These are phyloP conservation scores for Dactylorhiza incarnata DNA, from an alignment of 106 monocot species.

Conservation along the genomic window DNA sequence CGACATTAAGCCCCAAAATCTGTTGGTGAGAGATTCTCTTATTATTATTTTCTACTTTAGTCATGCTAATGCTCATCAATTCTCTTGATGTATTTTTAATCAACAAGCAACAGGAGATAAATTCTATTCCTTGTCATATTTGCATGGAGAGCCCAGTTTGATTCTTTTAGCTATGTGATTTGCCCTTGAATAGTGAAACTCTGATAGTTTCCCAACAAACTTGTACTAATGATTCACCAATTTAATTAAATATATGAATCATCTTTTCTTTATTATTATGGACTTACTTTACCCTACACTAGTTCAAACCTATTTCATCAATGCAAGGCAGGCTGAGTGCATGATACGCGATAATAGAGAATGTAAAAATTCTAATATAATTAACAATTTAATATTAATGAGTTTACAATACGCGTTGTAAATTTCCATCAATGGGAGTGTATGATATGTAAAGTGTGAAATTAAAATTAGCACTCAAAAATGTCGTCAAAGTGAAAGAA, in stretches of 20 bases:
- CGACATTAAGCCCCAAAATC: conserved; percentile 72
- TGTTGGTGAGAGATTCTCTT: conserved; percentile 39
- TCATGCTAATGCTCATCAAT: not conserved
- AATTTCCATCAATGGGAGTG: too few species aligned
- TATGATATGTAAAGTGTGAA: too few species aligned
- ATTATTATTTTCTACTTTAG: not conserved
- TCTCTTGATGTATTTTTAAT: not conserved
- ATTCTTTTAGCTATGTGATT: not conserved
- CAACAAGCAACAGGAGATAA: not conserved
- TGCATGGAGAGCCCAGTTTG: not conserved
- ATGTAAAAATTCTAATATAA: not conserved
- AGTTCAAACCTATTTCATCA: not conserved
- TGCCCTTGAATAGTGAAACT: not conserved
- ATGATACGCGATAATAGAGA: not conserved
- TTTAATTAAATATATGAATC: not conserved
- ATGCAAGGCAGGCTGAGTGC: not conserved
- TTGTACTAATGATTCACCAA: not conserved
- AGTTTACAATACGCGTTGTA: too few species aligned
- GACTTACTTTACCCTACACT: not conserved
- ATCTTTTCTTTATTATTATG: not conserved
- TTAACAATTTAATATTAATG: too few species aligned
- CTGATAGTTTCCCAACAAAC: too few species aligned
- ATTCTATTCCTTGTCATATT: not conserved
- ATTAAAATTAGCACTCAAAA: not conserved
- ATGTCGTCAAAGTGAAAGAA: not conserved